These are phyloP conservation scores for Neopestalotiopsis sp. DNA, from an alignment of 2,329 filamentous ascomycete species.

Conservation along the genomic window DNA sequence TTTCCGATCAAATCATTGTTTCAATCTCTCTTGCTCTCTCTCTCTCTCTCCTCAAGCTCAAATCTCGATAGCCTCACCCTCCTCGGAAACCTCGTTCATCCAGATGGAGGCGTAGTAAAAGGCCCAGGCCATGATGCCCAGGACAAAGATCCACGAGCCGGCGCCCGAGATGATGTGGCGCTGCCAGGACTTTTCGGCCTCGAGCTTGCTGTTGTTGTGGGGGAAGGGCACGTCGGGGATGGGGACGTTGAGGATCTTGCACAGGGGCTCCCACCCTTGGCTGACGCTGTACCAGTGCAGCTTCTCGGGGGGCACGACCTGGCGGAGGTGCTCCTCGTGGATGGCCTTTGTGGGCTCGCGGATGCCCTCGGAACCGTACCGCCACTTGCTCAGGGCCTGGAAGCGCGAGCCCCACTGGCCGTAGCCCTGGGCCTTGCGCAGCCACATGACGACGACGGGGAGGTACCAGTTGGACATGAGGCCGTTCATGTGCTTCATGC, in stretches of 20 bases:
- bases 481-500: constrained; percentile 37
- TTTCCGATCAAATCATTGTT: background rate
- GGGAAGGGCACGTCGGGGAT: constrained; percentile 37
- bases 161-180: constrained; percentile 32
- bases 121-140: constrained; percentile 27
- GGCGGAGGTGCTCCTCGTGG: constrained; percentile 37
- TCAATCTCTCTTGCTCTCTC: background rate
- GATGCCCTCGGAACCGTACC: constrained; percentile 37
- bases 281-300: constrained; percentile 41
- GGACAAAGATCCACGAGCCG: constrained; percentile 33
- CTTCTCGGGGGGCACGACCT: constrained; percentile 39
- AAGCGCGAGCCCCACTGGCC: constrained; percentile 33
- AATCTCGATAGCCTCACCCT: constrained; percentile 1
- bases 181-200: constrained; percentile 31
- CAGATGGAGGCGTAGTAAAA: constrained; percentile 19
- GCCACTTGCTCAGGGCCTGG: constrained; percentile 19
- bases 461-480: constrained; percentile 40
- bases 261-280: constrained; percentile 15
- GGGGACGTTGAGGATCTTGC: constrained; percentile 18
- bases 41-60: background rate
- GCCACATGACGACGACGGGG: constrained; percentile 36
- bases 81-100: constrained; percentile 6
- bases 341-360: constrained; percentile 33
- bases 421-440: constrained; percentile 38
- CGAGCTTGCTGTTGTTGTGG: constrained; percentile 39